A percentile compares a stretch with the other conserved stretches of the same genome.
phyloP scores from a whole-genome alignment of 495 filamentous ascomycete species.

The Podospora fimiseda region DNA sequence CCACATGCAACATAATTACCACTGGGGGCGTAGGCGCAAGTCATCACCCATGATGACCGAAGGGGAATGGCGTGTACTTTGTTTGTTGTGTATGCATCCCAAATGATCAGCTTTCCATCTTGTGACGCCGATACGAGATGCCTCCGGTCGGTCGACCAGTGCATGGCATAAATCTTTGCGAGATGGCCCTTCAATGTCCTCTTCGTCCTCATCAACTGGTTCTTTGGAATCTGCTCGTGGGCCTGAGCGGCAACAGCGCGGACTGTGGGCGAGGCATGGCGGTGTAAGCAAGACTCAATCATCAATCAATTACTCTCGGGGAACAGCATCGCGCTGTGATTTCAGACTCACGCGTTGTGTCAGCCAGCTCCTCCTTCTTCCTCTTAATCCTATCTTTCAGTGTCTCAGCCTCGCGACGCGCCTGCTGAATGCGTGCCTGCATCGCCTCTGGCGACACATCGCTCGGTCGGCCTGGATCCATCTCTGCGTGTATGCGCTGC shows the following conservation, averaged over 20 bases:
- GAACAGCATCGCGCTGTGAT: neutral
- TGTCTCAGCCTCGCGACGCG: slow-evolving; percentile 93
- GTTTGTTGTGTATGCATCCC: slow-evolving; percentile 99
- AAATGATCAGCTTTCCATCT: slow-evolving; percentile 98
- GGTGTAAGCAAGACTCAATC: slow-evolving; percentile 7
- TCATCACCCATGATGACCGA: slow-evolving; percentile 99
- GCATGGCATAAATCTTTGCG: slow-evolving; percentile 99
- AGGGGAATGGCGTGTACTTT: slow-evolving; percentile 99
- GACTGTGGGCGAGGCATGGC: slow-evolving; percentile 49
- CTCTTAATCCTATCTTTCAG: slow-evolving; percentile 98
- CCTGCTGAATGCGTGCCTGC: slow-evolving; percentile 82
- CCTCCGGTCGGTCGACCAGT: slow-evolving; percentile 98
- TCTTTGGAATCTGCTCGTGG: slow-evolving; percentile 82
- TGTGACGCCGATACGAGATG: slow-evolving; percentile 97
- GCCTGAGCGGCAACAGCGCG: slow-evolving; percentile 83
- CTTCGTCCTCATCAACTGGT: slow-evolving; percentile 88
- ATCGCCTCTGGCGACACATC: slow-evolving; percentile 56
- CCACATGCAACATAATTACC: slow-evolving; percentile 98
- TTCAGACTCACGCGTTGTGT: slow-evolving; percentile 78
- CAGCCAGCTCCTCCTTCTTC: slow-evolving; percentile 98
- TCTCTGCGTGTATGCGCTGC: slow-evolving; percentile 21
- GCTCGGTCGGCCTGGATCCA: slow-evolving; percentile 47
- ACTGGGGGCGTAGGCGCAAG: slow-evolving; percentile 96
- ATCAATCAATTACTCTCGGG: neutral
- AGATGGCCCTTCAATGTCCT: slow-evolving; percentile 94